Percentiles rank a stretch among this genome's conserved stretches.
phyloP scores from a whole-genome alignment of 371 early-diverging fungal species.

The Synchytrium microbalum region DNA sequence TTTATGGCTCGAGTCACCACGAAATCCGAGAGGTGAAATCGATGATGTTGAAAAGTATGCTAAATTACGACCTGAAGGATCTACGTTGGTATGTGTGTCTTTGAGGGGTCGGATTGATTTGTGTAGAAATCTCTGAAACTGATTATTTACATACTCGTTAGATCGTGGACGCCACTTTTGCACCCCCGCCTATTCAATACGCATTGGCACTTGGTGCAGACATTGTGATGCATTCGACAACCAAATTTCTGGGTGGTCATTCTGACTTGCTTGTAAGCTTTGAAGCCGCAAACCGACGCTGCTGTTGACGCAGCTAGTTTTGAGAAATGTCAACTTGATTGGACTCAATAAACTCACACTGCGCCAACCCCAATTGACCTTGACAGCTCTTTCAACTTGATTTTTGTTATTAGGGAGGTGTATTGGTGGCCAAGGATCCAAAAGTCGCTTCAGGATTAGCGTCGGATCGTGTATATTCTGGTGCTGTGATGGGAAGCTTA shows the following conservation, averaged over 20 bases:
- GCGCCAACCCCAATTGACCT: too few relatives aligned
- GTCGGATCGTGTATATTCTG: slow-evolving; percentile 26
- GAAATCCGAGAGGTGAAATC: slow-evolving; percentile 36
- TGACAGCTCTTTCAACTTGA: too few relatives aligned
- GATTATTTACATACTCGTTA: slow-evolving; percentile 4
- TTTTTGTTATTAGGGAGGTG: too few relatives aligned
- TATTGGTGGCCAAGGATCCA: slow-evolving; percentile 29
- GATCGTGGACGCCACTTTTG: slow-evolving; percentile 36
- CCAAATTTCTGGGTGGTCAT: slow-evolving; percentile 46
- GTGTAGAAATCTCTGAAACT: neutral
- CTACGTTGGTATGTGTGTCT: too few relatives aligned
- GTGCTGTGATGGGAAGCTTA: slow-evolving; percentile 41
- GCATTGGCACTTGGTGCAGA: slow-evolving; percentile 30
- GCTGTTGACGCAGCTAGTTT: too few relatives aligned
- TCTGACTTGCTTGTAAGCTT: slow-evolving; percentile 44
- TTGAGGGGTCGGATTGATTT: too few relatives aligned
- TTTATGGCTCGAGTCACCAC: slow-evolving; percentile 33
- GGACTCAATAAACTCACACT: too few relatives aligned
- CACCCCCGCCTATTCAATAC: slow-evolving; percentile 38
- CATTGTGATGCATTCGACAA: slow-evolving; percentile 41
- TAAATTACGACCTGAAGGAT: neutral
- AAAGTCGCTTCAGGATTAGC: slow-evolving; percentile 18
- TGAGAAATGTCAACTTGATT: too few relatives aligned
- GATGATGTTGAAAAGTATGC: slow-evolving; percentile 7
- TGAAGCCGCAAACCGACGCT: too few relatives aligned